Evolutionary conservation across 2,329 filamentous ascomycete genomes (phyloP), one percentile per base, ranked within the genome.

Genomic region (Atkinsonella texensis): DNA sequence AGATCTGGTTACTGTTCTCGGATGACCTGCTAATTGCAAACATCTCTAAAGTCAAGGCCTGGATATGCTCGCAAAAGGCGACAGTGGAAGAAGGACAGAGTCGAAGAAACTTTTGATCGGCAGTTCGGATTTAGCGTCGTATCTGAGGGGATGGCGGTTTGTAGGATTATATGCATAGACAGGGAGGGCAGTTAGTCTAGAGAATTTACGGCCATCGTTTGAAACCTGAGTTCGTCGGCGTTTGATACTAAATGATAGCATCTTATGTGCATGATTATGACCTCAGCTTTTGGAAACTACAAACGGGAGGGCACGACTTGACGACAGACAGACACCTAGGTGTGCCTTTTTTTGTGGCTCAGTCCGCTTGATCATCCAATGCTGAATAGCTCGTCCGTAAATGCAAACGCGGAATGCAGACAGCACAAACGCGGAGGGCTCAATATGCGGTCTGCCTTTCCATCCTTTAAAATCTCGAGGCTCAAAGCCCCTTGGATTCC

Each of bases 111-210:
- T 6, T 28, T 39, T 28, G 41, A 51, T 28, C 15, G 41, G 20
- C 2, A 31, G 15, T 41, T 39, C 35, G 49, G 49, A 42, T 38
- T 51, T 28, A 42, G 49, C 49, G 49, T 51, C 35, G 42, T 45
- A 33, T 17, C 46, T 41, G 33, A 20, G 39, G 43, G 38, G 49
- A 41, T 28, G 15, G 32, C 20, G 13, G 11, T 10, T 31, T 51
- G 43, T 51, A 51, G 35, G 49, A 39, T 13, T 45, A 46, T n/a
- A 28, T 40, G 20, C 17, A 50, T 46, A n/a, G 31, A 46, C 31
- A 12, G 15, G 45, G 28, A n/a, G 32, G 45, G 28, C 28, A 32
- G 11, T 23, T 15, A 45, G 42, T 32, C n/a, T n/a, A 45, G 42
- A 45, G 11, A 17, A 32, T 32, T 15, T 13, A 45, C 28, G 28